These are phyloP conservation scores for Saturnispora silvae DNA, from an alignment of 805 yeast genomes.

Conservation along the genomic window DNA sequence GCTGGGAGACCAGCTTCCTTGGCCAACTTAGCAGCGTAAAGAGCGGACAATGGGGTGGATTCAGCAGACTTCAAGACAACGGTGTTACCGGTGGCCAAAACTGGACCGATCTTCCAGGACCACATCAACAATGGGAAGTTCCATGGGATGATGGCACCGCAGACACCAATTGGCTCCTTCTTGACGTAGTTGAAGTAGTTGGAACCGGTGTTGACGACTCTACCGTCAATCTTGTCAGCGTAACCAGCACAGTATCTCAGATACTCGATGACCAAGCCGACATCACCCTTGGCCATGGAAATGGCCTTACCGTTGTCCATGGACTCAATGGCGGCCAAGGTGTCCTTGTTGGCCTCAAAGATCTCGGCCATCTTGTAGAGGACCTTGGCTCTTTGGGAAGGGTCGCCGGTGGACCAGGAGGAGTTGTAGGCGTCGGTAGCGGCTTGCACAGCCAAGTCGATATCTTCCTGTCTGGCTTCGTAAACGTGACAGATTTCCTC, in stretches of 20 bases:
- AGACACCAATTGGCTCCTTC: constrained; percentile 89
- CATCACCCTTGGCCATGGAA: constrained; percentile 61
- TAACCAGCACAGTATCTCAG: constrained; percentile 83
- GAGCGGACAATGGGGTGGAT: constrained; percentile 75
- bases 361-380: constrained; percentile 67
- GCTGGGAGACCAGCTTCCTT: constrained; percentile 64
- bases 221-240: constrained; percentile 81
- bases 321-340: constrained; percentile 72
- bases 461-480: constrained; percentile 70
- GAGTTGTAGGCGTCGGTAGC: constrained; percentile 65
- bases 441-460: constrained; percentile 76
- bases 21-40: constrained; percentile 51
- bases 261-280: constrained; percentile 55
- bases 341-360: constrained; percentile 60
- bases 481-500: constrained; percentile 58
- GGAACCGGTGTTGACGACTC: constrained; percentile 61
- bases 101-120: constrained; percentile 93
- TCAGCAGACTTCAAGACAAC: constrained; percentile 86
- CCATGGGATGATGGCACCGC: constrained; percentile 96
- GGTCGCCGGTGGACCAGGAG: constrained; percentile 61
- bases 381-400: constrained; percentile 52
- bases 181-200: constrained; percentile 68
- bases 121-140: constrained; percentile 92
- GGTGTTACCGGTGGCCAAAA: constrained; percentile 82
- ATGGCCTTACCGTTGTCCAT: constrained; percentile 85